Conservation (phyloP, 2,329 filamentous ascomycete genomes). For the Dothistroma septosporum region DNA sequence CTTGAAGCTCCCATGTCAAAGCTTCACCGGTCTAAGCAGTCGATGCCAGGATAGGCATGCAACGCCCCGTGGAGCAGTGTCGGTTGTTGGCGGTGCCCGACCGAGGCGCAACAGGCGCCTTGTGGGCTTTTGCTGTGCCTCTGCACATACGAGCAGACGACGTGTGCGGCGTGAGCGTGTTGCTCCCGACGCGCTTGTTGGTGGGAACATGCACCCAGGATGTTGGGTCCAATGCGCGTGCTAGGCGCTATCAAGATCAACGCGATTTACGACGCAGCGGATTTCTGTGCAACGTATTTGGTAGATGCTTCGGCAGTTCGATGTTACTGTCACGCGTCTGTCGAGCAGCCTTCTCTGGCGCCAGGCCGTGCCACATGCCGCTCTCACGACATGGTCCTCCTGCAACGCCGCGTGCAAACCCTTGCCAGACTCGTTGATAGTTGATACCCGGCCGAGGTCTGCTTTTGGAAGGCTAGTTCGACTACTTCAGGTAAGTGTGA, state of each 20-base stretch:
- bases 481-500: not conserved
- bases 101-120: not conserved
- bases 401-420: not conserved
- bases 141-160: not conserved
- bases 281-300: not conserved
- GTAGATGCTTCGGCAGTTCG: not conserved
- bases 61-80: not conserved
- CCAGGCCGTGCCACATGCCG: not conserved
- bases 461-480: not conserved
- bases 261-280: not conserved
- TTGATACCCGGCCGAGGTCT: not conserved
- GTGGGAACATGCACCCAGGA: not conserved
- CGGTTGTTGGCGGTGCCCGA: not conserved
- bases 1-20: slow-evolving; percentile 1
- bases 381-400: not conserved
- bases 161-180: not conserved
- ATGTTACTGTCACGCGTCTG: not conserved
- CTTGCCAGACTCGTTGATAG: not conserved
- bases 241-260: slow-evolving; percentile 2
- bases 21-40: slow-evolving; percentile 1
- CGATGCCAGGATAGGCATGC: not conserved
- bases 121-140: not conserved
- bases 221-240: slow-evolving; percentile 1
- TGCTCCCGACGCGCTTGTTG: slow-evolving; percentile 2
- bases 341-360: not conserved